These are phyloP conservation scores for Debaryomyces singareniensis DNA, from an alignment of 1,139 yeast genomes.

Conservation along the genomic window DNA sequence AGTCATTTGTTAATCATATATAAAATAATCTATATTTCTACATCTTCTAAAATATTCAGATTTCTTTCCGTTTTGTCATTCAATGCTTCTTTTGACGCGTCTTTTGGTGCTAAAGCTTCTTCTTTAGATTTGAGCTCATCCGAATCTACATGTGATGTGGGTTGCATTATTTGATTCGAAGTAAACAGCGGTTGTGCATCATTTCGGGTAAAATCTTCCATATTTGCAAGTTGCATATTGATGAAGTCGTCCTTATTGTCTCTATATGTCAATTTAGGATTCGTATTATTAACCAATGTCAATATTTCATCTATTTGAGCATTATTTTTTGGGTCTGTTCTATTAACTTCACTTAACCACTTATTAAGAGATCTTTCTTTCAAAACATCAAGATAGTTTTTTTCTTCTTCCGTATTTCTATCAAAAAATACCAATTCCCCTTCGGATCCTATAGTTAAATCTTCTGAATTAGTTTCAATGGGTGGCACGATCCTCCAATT, in stretches of 20 bases:
- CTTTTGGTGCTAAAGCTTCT: too few relatives aligned
- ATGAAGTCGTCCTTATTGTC: slow-evolving; percentile 7
- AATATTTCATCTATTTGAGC: slow-evolving; percentile 10
- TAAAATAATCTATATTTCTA: not conserved
- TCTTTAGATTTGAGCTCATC: too few relatives aligned
- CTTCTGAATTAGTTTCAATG: slow-evolving; percentile 30
- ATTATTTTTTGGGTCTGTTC: slow-evolving; percentile 10
- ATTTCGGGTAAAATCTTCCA: too few relatives aligned
- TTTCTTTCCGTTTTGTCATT: not conserved
- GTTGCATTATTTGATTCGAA: too few relatives aligned
- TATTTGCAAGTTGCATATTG: slow-evolving; percentile 5
- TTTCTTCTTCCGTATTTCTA: slow-evolving; percentile 35
- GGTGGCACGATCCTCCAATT: slow-evolving; percentile 62
- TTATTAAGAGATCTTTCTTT: slow-evolving; percentile 24
- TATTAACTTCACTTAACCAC: slow-evolving; percentile 25
- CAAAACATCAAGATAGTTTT: slow-evolving; percentile 62
- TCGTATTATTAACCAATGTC: slow-evolving; percentile 13
- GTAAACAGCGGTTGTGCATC: too few relatives aligned
- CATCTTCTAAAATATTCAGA: not conserved
- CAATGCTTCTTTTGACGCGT: not conserved
- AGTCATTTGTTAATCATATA: slow-evolving; percentile 10
- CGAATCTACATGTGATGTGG: too few relatives aligned
- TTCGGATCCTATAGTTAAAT: slow-evolving; percentile 53
- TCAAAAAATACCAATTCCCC: slow-evolving; percentile 69
- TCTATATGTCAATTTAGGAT: slow-evolving; percentile 3